Percentiles rank a stretch among this genome's conserved stretches.
Evolutionary conservation across 2,329 filamentous ascomycete species (phyloP).

Genomic region (Epichloe sibirici): DNA sequence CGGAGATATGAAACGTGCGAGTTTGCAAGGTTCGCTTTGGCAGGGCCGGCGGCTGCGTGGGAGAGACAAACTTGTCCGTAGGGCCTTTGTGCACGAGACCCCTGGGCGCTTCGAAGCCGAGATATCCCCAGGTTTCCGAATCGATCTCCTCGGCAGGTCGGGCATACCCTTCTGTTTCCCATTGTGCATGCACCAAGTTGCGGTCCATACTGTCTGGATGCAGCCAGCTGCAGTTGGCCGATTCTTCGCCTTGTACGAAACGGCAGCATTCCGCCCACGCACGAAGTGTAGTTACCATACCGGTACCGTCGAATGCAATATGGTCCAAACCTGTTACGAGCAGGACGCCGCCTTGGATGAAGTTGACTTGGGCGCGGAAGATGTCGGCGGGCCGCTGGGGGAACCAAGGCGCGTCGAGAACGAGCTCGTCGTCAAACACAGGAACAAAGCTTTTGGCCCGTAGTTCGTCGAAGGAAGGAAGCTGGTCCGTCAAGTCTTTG

Average conservation of each 20-base stretch:
- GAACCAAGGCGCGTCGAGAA: conserved; percentile 14
- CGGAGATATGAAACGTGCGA: conserved; percentile 20
- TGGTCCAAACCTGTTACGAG: conserved; percentile 16
- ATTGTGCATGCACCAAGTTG: conserved; percentile 7
- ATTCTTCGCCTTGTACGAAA: conserved; percentile 14
- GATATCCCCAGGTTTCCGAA: conserved; percentile 15
- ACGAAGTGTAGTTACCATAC: conserved; percentile 16
- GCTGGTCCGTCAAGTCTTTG: conserved; percentile 15
- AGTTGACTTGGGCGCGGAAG: conserved; percentile 19
- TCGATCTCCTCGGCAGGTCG: conserved; percentile 13
- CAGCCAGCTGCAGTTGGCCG: conserved; percentile 15
- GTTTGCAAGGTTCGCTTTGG: conserved; percentile 8
- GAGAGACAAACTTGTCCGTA: neutral
- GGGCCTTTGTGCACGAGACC: neutral
- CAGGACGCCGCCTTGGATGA: conserved; percentile 19
- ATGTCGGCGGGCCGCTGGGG: conserved; percentile 16
- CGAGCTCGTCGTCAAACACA: conserved; percentile 15
- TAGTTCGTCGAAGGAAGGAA: conserved; percentile 16
- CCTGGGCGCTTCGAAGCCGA: conserved; percentile 10
- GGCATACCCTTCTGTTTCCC: conserved; percentile 9
- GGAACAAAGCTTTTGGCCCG: conserved; percentile 15
- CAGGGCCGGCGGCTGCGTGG: conserved; percentile 4
- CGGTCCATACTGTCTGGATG: conserved; percentile 20
- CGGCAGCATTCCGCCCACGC: conserved; percentile 21
- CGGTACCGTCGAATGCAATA: conserved; percentile 17